phyloP scores from a whole-genome alignment of 345 rosid genomes.

The Syzygium aromaticum region DNA sequence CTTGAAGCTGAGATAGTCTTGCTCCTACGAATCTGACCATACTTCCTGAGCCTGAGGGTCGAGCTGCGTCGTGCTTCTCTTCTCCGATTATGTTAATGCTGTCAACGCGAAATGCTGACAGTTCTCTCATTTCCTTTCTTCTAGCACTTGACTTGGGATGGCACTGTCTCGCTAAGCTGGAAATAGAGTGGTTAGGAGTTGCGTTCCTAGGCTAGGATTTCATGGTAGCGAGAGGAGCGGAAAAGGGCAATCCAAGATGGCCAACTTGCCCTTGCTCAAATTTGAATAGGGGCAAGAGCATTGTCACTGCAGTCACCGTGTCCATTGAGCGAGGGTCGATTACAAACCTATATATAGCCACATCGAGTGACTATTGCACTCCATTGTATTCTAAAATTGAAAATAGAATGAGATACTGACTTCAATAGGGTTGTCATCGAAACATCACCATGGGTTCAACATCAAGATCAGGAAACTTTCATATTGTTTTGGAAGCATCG shows the following conservation, averaged over 20 bases:
- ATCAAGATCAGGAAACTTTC: not conserved
- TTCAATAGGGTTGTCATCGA: not conserved
- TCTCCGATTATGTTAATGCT: too few relatives aligned
- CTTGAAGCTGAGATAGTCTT: not conserved
- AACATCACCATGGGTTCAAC: not conserved
- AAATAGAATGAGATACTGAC: not conserved
- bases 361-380: fast-evolving
- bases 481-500: not conserved
- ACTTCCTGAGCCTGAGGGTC: too few relatives aligned
- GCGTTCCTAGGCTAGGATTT: not conserved
- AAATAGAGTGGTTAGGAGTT: not conserved
- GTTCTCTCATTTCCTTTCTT: not conserved
- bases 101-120: too few relatives aligned
- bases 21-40: too few relatives aligned
- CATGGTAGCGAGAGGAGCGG: not conserved
- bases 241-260: not conserved
- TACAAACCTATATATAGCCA: not conserved
- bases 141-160: not conserved
- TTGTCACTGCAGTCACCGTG: too few relatives aligned
- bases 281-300: not conserved
- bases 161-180: fast-evolving
- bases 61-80: too few relatives aligned
- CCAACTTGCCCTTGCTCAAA: not conserved
- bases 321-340: not conserved
- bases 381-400: not conserved